Conservation (phyloP, 2,329 filamentous ascomycete genomes). For the Tolypocladium capitatum region DNA sequence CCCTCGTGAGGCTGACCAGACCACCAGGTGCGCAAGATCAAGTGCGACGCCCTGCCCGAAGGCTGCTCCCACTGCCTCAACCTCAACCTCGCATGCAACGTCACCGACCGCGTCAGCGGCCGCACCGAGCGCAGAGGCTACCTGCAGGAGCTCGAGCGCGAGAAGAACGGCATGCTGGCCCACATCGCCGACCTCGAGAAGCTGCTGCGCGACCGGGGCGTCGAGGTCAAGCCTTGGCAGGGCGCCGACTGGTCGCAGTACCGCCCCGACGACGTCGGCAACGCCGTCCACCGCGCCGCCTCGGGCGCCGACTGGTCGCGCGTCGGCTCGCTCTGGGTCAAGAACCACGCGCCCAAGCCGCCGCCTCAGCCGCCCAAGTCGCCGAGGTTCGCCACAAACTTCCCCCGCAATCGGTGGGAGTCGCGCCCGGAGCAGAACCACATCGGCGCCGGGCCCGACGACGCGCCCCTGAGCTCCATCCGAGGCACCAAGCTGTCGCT, state of each 20-base stretch:
- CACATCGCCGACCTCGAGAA: constrained; percentile 57
- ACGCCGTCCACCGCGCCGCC: constrained; percentile 8
- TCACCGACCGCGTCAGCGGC: constrained; percentile 77
- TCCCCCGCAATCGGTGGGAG: constrained; percentile 22
- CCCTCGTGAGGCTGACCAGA: constrained; percentile 4
- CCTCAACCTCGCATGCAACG: constrained; percentile 65
- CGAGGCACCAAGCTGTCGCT: constrained; percentile 66
- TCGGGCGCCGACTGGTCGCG: constrained; percentile 18
- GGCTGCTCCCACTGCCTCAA: constrained; percentile 73
- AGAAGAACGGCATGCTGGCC: constrained; percentile 52
- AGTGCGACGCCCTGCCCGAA: constrained; percentile 67
- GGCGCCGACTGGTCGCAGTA: constrained; percentile 15
- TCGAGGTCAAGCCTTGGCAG: constrained; percentile 44
- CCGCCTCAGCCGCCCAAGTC: constrained; percentile 6
- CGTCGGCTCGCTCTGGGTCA: constrained; percentile 21
- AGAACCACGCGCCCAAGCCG: constrained; percentile 10
- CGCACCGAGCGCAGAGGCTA: constrained; percentile 69
- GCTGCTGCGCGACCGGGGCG: constrained; percentile 45
- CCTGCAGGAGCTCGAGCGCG: constrained; percentile 60
- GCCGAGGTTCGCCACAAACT: constrained; percentile 11
- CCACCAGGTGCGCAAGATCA: constrained; percentile 66
- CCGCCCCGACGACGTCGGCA: constrained; percentile 13
- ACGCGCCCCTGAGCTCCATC: constrained; percentile 56
- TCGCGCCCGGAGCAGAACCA: constrained; percentile 46
- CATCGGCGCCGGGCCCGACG: constrained; percentile 50